phyloP scores from a whole-genome alignment of 768 basidiomycete species.

The Panellus pusillus region DNA sequence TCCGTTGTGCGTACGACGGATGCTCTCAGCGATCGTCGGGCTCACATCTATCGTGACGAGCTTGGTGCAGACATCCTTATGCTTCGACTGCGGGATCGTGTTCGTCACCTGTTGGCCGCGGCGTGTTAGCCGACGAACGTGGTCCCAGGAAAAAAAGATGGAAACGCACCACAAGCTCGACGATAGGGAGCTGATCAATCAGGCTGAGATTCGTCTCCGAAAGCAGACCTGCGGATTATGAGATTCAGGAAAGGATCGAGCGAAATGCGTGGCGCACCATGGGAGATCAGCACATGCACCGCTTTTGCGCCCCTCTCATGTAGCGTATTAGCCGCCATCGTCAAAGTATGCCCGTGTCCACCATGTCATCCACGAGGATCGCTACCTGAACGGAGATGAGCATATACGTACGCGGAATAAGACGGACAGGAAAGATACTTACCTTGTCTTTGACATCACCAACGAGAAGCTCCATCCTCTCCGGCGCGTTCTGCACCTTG shows the following conservation, averaged over 20 bases:
- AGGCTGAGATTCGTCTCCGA: constrained; percentile 71
- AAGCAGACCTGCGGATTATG: constrained; percentile 57
- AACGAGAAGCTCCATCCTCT: constrained; percentile 90
- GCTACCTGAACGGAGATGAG: constrained; percentile 56
- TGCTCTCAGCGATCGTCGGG: constrained; percentile 92
- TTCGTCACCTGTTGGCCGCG: constrained; percentile 74
- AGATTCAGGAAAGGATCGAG: constrained; percentile 10
- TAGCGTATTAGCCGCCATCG: constrained; percentile 81
- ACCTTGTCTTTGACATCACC: constrained; percentile 93
- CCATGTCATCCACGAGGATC: constrained; percentile 98
- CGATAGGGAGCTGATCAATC: constrained; percentile 72
- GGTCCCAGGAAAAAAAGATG: background rate
- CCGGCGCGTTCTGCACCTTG: constrained; percentile 62
- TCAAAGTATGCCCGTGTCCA: constrained; percentile 90
- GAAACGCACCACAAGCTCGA: constrained; percentile 77
- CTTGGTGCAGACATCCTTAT: constrained; percentile 65
- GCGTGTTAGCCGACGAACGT: background rate
- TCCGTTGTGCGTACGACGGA: constrained; percentile 91
- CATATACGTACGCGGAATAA: constrained; percentile 5
- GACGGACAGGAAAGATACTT: constrained; percentile 15
- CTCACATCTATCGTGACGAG: constrained; percentile 89
- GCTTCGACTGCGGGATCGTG: constrained; percentile 82
- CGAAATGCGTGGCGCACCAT: constrained; percentile 56
- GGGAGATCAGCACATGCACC: constrained; percentile 87
- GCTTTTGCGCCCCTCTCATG: constrained; percentile 86